Conservation (phyloP, 352 stramenopile genomes). For the Globisporangium cederbergense region DNA sequence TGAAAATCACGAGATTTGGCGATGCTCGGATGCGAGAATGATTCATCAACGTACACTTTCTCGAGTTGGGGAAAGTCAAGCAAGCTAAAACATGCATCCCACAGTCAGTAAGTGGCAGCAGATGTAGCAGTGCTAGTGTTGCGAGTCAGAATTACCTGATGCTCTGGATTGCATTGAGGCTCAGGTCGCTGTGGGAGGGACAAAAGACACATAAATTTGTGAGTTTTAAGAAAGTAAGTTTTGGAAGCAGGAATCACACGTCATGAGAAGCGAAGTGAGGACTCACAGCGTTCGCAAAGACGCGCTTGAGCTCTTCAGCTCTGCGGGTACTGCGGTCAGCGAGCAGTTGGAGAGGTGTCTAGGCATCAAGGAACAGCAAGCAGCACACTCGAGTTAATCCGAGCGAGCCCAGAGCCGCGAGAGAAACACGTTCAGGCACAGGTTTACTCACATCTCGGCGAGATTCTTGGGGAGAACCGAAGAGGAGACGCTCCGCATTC, state of each 20-base stretch:
- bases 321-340: background rate
- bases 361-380: background rate
- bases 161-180: slow-evolving; percentile 14
- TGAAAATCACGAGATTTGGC: too few relatives aligned
- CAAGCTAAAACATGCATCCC: background rate
- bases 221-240: background rate
- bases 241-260: background rate
- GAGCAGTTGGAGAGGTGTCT: slow-evolving; percentile 18
- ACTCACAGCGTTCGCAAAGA: slow-evolving; percentile 14
- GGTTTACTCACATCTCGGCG: slow-evolving; percentile 4
- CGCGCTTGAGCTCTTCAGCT: background rate
- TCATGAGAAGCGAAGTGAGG: background rate
- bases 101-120: background rate
- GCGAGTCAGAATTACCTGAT: background rate
- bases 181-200: slow-evolving; percentile 10
- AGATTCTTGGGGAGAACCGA: slow-evolving; percentile 12
- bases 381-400: background rate
- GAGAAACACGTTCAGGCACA: background rate
- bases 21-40: background rate
- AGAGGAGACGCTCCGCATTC: background rate
- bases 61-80: slow-evolving; percentile 14
- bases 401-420: background rate
- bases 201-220: background rate
- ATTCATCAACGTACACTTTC: slow-evolving; percentile 11
- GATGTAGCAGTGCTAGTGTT: too few relatives aligned